A percentile compares a stretch with the other conserved stretches of the same genome.
These are phyloP conservation scores for Cyberlindnera euphorbiae DNA, from an alignment of 805 yeast species.

Conservation along the genomic window DNA sequence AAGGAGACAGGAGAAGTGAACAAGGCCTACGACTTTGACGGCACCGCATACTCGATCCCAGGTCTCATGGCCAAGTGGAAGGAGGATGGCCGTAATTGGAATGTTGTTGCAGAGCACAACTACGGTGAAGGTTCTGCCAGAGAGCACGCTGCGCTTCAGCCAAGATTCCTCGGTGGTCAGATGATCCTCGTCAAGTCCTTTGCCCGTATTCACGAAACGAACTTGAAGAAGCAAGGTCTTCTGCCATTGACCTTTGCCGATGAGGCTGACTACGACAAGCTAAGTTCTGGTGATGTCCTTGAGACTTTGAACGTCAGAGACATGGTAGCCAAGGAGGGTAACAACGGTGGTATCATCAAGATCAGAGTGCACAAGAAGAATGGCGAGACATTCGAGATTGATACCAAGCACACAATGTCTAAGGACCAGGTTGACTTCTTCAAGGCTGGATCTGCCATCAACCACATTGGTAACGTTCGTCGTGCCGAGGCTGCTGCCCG, in stretches of 20 bases:
- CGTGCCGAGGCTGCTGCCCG: constrained; percentile 28
- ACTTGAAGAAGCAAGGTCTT: constrained; percentile 99
- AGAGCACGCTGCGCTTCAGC: constrained; percentile 97
- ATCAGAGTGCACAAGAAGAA: constrained; percentile 68
- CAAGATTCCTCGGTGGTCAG: constrained; percentile 89
- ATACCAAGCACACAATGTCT: constrained; percentile 93
- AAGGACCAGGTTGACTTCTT: constrained; percentile 93
- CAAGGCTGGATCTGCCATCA: constrained; percentile 96
- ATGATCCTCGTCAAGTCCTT: constrained; percentile 88
- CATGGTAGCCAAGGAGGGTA: constrained; percentile 74
- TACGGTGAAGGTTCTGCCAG: constrained; percentile 99
- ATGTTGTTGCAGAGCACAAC: constrained; percentile 94
- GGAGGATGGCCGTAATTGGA: constrained; percentile 79
- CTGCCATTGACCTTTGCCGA: constrained; percentile 90
- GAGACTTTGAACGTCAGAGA: constrained; percentile 72
- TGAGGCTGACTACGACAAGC: constrained; percentile 81
- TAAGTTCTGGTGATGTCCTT: constrained; percentile 71
- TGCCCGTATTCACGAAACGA: constrained; percentile 99
- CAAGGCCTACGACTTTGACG: constrained; percentile 82
- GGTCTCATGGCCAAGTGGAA: constrained; percentile 97
- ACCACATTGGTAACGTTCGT: constrained; percentile 69
- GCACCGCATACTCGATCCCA: constrained; percentile 77
- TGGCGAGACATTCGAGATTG: constrained; percentile 66
- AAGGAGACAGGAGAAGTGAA: constrained; percentile 97
- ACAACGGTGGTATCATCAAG: constrained; percentile 78